Conservation (phyloP, 345 rosid species). For the Limnanthes douglasii region DNA sequence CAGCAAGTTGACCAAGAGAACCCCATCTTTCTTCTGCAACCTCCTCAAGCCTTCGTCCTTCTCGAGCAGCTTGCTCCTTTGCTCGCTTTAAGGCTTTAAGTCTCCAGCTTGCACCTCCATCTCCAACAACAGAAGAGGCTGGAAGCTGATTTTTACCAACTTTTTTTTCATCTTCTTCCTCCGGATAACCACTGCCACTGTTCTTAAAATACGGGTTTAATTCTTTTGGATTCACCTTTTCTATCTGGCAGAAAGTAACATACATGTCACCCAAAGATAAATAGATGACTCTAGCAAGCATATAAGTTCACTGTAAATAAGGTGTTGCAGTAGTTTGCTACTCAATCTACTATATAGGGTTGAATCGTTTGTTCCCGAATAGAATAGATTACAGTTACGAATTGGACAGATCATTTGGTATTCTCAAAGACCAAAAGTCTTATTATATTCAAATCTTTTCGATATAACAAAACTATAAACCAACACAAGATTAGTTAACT, state of each 20-base stretch:
- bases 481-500: neutral
- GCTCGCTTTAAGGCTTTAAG: constrained; percentile 83
- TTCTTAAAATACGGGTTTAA: constrained; percentile 74
- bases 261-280: neutral
- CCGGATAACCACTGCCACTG: constrained; percentile 75
- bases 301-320: too few species aligned
- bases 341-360: too few species aligned
- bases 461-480: constrained; percentile 4
- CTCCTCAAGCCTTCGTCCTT: constrained; percentile 53
- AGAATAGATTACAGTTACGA: too few species aligned
- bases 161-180: constrained; percentile 31
- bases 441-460: too few species aligned
- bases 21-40: constrained; percentile 74
- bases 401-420: too few species aligned
- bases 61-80: constrained; percentile 82
- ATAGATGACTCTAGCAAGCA: too few species aligned
- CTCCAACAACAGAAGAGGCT: constrained; percentile 56
- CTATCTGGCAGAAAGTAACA: constrained; percentile 16
- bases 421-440: too few species aligned
- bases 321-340: too few species aligned
- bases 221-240: constrained; percentile 54
- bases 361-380: too few species aligned
- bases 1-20: constrained; percentile 67
- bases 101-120: constrained; percentile 98
- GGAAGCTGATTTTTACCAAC: constrained; percentile 23